Percentiles rank a stretch among this genome's conserved stretches.
Conservation (phyloP, 768 basidiomycete genomes). For the Phaeotremella fagi region DNA sequence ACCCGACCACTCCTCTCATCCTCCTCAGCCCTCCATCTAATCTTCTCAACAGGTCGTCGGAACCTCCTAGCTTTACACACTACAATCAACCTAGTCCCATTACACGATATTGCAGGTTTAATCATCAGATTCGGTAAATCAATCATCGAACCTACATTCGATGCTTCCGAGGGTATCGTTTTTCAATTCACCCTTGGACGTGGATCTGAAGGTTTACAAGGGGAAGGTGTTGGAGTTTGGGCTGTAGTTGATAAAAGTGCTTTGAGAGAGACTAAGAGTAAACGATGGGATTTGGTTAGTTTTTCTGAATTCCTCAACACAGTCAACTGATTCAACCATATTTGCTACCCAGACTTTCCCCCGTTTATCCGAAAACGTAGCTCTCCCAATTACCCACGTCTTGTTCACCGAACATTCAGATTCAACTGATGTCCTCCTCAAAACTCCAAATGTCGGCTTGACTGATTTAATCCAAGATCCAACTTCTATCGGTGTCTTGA, state of each 20-base stretch:
- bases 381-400: constrained; percentile 60
- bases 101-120: constrained; percentile 73
- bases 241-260: constrained; percentile 77
- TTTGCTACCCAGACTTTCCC: constrained; percentile 65
- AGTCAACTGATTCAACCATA: constrained; percentile 3
- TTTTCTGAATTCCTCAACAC: neutral
- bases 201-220: constrained; percentile 51
- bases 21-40: constrained; percentile 55
- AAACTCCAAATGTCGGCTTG: constrained; percentile 57
- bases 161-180: constrained; percentile 63
- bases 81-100: constrained; percentile 68
- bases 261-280: constrained; percentile 61
- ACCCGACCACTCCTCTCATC: constrained; percentile 26
- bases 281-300: constrained; percentile 82
- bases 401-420: constrained; percentile 89
- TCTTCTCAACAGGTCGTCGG: constrained; percentile 81
- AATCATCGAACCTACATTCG: constrained; percentile 71
- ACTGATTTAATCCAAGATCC: constrained; percentile 61
- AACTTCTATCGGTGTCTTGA: constrained; percentile 68
- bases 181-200: constrained; percentile 70
- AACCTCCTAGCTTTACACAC: constrained; percentile 73
- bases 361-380: constrained; percentile 64
- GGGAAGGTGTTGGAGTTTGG: constrained; percentile 69
- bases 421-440: constrained; percentile 71
- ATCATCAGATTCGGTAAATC: constrained; percentile 60